phyloP scores from a whole-genome alignment of 1,139 yeast species.

The Geotrichum bryndzae region DNA sequence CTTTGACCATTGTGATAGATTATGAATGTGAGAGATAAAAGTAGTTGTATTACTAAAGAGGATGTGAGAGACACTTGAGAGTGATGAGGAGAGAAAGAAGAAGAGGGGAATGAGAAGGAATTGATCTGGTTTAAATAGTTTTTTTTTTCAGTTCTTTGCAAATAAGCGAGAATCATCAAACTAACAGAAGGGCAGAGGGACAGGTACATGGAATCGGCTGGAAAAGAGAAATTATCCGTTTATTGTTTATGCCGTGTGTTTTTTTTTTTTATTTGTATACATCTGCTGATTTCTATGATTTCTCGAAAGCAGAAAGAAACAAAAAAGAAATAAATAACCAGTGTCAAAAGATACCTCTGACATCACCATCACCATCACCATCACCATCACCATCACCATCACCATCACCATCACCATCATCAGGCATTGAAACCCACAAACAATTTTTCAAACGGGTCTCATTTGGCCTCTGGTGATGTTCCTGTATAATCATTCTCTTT shows the following conservation, averaged over 20 bases:
- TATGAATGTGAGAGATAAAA: constrained; percentile 6
- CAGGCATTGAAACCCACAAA: no score
- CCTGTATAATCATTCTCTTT: background rate
- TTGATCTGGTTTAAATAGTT: constrained; percentile 1
- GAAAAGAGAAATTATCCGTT: no score
- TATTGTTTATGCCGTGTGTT: background rate
- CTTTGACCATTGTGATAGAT: constrained; percentile 36
- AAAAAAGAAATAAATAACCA: background rate
- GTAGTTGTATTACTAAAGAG: background rate
- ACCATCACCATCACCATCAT: background rate
- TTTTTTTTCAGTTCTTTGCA: background rate
- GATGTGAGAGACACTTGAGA: background rate
- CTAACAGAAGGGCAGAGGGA: background rate
- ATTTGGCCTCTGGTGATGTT: background rate
- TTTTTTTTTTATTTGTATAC: background rate
- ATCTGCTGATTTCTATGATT: background rate
- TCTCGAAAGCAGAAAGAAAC: background rate
- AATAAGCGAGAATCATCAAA: background rate
- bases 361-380: background rate
- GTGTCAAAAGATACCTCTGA: background rate
- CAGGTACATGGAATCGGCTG: no score
- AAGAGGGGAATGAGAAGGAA: background rate
- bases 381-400: background rate
- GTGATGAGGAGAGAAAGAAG: constrained; percentile 1
- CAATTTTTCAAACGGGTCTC: background rate